These are phyloP conservation scores for Podila verticillata DNA, from an alignment of 192 early-diverging fungal species.

Conservation along the genomic window DNA sequence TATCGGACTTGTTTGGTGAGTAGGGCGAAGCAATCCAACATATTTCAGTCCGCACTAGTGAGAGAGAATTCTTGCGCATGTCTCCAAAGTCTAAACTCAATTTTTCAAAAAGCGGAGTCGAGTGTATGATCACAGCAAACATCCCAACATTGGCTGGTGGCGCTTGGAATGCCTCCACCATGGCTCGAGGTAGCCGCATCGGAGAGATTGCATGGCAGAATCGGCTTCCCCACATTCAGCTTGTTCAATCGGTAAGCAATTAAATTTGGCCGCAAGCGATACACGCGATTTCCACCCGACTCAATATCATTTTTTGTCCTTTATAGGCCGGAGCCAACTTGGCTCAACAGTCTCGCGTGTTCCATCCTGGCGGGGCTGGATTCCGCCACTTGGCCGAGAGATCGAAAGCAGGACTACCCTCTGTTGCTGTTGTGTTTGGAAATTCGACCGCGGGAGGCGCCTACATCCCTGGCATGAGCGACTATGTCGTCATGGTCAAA, in stretches of 20 bases:
- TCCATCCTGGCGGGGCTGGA: constrained; percentile 68
- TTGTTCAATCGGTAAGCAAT: constrained; percentile 64
- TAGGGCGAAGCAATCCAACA: background rate
- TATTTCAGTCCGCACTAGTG: background rate
- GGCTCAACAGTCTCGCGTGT: constrained; percentile 70
- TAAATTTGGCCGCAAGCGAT: background rate
- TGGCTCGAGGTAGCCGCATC: constrained; percentile 60
- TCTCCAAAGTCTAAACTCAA: background rate
- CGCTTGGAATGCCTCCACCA: constrained; percentile 68
- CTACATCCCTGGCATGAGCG: constrained; percentile 70
- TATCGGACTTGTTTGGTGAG: constrained; percentile 70
- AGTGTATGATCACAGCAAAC: constrained; percentile 66
- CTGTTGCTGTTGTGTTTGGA: constrained; percentile 70
- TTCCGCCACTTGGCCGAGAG: constrained; percentile 66
- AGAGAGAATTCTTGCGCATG: background rate
- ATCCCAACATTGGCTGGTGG: constrained; percentile 62
- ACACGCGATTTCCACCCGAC: no score
- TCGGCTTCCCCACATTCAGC: constrained; percentile 62
- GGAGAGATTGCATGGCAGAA: constrained; percentile 65
- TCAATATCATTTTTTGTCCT: background rate
- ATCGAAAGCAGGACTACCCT: constrained; percentile 67
- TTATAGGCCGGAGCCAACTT: constrained; percentile 71
- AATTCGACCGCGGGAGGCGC: constrained; percentile 74
- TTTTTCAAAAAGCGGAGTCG: constrained; percentile 50
- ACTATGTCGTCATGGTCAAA: constrained; percentile 77